A percentile compares a stretch with the other conserved stretches of the same genome.
phyloP scores from a whole-genome alignment of 345 rosid genomes.

The Eucalyptus curtisii region DNA sequence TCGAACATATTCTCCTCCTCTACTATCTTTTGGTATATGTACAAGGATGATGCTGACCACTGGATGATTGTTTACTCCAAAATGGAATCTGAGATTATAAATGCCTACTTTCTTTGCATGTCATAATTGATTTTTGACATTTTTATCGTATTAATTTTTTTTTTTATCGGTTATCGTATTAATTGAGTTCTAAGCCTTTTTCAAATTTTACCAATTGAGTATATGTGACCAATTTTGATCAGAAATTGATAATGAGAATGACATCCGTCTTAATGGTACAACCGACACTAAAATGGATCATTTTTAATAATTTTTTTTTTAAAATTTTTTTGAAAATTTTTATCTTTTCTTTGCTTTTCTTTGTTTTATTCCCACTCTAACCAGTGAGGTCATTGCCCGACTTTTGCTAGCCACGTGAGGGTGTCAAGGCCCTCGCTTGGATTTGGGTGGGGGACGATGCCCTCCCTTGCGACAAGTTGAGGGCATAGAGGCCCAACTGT shows the following conservation, averaged over 20 bases:
- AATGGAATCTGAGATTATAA: neutral
- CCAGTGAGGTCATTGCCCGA: neutral
- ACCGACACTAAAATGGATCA: fast-evolving
- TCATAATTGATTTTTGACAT: neutral
- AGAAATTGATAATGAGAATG: no score
- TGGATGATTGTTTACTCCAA: neutral
- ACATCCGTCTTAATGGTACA: fast-evolving
- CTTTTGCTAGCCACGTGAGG: neutral
- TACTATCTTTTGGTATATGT: neutral
- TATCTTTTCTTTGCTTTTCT: no score
- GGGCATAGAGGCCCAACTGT: no score
- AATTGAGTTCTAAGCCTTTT: neutral
- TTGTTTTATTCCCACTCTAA: no score
- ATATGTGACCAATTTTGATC: fast-evolving
- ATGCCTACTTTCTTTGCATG: neutral
- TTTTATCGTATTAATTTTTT: no score
- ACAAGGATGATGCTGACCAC: neutral
- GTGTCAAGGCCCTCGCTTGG: neutral
- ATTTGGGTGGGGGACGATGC: neutral
- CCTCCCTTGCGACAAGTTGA: neutral
- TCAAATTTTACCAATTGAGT: no score
- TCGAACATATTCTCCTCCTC: neutral
- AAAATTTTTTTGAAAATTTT: no score
- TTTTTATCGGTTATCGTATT: no score
- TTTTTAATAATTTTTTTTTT: no score